Evolutionary conservation across 352 stramenopile species (phyloP).

Genomic region (Phytopythium mirpurense): DNA sequence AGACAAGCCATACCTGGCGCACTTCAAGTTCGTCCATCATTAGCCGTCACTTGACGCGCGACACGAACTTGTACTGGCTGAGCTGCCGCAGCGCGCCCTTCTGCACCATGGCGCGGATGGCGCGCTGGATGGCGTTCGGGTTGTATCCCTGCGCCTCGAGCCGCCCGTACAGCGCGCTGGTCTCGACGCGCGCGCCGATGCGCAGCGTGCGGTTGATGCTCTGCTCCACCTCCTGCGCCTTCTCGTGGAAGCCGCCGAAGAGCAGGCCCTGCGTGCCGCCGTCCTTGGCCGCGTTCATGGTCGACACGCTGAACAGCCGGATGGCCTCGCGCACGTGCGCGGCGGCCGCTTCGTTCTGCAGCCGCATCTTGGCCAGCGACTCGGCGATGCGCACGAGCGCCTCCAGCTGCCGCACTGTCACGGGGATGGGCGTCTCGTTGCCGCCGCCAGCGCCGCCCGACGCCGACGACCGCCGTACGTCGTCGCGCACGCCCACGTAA

Average conservation of each 20-base stretch:
- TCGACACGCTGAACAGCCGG: conserved; percentile 97
- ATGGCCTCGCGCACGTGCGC: conserved; percentile 97
- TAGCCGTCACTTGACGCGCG: conserved; percentile 50
- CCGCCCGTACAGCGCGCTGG: conserved; percentile 72
- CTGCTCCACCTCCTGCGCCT: conserved; percentile 76
- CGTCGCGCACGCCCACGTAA: conserved; percentile 97
- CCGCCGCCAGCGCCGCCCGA: conserved; percentile 11
- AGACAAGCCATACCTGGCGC: no score
- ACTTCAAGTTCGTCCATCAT: no score
- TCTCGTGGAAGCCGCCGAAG: conserved; percentile 78
- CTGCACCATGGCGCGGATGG: conserved; percentile 84
- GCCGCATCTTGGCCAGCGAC: conserved; percentile 97
- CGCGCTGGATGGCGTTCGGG: conserved; percentile 81
- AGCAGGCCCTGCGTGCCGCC: conserved; percentile 80
- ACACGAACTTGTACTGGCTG: conserved; percentile 87
- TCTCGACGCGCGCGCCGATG: conserved; percentile 77
- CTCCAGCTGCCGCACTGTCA: conserved; percentile 98
- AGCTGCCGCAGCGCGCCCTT: conserved; percentile 74
- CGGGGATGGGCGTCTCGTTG: conserved; percentile 89
- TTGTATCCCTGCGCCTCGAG: conserved; percentile 80
- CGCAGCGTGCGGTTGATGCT: conserved; percentile 81
- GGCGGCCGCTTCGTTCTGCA: conserved; percentile 78
- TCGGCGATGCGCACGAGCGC: conserved; percentile 97
- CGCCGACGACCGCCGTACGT: conserved; percentile 85
- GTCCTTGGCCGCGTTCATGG: conserved; percentile 95